A percentile compares a stretch with the other conserved stretches of the same genome.
Conservation (phyloP, 2,329 filamentous ascomycete species). For the Trichoderma pleuroti region DNA sequence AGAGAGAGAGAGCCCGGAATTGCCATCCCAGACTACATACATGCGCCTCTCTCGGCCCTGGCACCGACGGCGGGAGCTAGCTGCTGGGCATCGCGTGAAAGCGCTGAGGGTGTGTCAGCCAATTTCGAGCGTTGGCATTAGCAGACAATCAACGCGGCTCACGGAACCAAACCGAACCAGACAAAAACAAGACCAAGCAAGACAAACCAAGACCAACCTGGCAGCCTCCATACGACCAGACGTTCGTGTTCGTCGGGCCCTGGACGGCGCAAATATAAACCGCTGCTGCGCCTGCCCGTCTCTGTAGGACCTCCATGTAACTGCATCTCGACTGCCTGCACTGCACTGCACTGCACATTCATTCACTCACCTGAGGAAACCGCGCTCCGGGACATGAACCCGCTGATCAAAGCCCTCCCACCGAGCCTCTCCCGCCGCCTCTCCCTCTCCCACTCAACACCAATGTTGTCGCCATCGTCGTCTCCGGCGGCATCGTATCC, state of each 20-base stretch:
- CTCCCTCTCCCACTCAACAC: background rate
- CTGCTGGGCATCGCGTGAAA: background rate
- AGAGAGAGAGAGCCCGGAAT: background rate
- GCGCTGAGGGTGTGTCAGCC: background rate
- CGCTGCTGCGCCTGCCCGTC: background rate
- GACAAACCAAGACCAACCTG: background rate
- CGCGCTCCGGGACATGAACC: slow-evolving; percentile 13
- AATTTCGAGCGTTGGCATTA: slow-evolving; percentile 3
- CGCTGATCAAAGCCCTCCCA: slow-evolving; percentile 17
- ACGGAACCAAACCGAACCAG: background rate
- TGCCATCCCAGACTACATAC: no score
- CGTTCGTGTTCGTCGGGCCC: background rate
- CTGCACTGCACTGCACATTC: no score
- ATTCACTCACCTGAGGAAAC: no score
- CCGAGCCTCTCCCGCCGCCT: slow-evolving; percentile 11
- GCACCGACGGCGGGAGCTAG: background rate
- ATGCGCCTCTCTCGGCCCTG: background rate
- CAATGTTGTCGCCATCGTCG: slow-evolving; percentile 11
- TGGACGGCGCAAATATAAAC: slow-evolving; percentile 18
- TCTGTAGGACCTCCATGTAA: background rate
- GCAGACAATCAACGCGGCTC: slow-evolving; percentile 5
- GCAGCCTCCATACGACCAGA: background rate
- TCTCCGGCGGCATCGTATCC: slow-evolving; percentile 8
- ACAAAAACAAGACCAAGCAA: background rate
- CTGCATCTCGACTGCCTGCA: no score